These are phyloP conservation scores for Boletus hoseneyae DNA, from an alignment of 1,284 basidiomycete species.

Conservation along the genomic window DNA sequence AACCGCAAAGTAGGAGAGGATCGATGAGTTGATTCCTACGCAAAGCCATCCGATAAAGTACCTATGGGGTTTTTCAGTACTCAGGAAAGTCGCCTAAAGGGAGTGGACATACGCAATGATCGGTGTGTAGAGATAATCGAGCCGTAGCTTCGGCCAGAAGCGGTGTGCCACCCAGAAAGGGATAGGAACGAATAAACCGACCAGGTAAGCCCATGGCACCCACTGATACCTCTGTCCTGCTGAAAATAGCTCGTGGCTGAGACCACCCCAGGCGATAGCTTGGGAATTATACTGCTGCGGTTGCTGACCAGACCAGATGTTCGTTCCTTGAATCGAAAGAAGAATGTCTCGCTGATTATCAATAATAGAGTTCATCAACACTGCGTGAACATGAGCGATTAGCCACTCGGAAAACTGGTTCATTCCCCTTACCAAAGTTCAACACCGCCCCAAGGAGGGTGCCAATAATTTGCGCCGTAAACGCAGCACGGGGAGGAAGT, in stretches of 20 bases:
- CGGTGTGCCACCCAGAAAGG: constrained; percentile 54
- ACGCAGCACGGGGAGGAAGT: constrained; percentile 61
- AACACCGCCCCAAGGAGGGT: constrained; percentile 45
- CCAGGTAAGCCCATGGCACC: constrained; percentile 52
- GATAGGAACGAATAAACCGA: constrained; percentile 52
- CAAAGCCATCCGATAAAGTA: constrained; percentile 42
- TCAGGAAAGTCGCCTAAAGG: background rate
- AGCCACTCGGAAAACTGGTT: background rate
- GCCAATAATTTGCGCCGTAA: constrained; percentile 57
- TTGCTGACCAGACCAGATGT: constrained; percentile 59
- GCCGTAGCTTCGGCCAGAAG: constrained; percentile 37
- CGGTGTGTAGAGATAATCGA: constrained; percentile 46
- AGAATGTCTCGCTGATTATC: constrained; percentile 50
- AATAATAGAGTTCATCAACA: constrained; percentile 57
- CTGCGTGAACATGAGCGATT: constrained; percentile 11
- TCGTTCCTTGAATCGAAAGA: constrained; percentile 44
- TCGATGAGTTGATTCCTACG: constrained; percentile 50
- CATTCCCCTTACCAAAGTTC: constrained; percentile 43
- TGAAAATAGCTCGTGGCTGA: constrained; percentile 56
- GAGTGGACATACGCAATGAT: constrained; percentile 36
- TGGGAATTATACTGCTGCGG: constrained; percentile 58
- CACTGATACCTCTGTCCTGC: constrained; percentile 53
- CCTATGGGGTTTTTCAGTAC: constrained; percentile 23
- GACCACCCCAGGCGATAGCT: constrained; percentile 64
- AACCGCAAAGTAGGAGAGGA: constrained; percentile 43